Conservation (phyloP, 768 basidiomycete species). For the Amanita inopinata region DNA sequence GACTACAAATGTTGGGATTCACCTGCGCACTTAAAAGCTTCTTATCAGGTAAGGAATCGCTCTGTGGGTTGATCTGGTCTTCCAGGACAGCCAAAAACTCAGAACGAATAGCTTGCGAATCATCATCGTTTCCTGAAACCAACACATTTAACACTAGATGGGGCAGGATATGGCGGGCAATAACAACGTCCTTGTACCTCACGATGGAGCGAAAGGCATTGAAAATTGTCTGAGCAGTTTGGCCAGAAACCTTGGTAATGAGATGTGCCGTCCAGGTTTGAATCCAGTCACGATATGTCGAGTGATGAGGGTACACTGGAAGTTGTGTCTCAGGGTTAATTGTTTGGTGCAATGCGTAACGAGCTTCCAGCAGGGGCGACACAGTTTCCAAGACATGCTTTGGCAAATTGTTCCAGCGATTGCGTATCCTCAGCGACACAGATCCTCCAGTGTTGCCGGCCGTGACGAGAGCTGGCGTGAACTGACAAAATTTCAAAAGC, state of each 20-base stretch:
- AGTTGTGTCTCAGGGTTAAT: slow-evolving; percentile 32
- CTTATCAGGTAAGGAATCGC: slow-evolving; percentile 60
- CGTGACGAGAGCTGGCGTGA: slow-evolving; percentile 65
- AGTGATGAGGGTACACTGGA: slow-evolving; percentile 69
- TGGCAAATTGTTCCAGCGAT: slow-evolving; percentile 71
- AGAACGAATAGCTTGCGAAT: slow-evolving; percentile 51
- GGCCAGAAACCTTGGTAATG: slow-evolving; percentile 53
- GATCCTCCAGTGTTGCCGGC: slow-evolving; percentile 33
- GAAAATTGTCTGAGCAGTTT: slow-evolving; percentile 61
- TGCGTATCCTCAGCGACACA: slow-evolving; percentile 55
- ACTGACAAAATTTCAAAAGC: slow-evolving; percentile 77
- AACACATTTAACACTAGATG: slow-evolving; percentile 85
- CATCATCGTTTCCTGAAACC: slow-evolving; percentile 58
- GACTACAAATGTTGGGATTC: slow-evolving; percentile 10
- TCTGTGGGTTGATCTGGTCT: slow-evolving; percentile 69
- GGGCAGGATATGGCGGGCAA: slow-evolving; percentile 87
- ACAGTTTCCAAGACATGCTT: slow-evolving; percentile 81
- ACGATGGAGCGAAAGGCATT: slow-evolving; percentile 69
- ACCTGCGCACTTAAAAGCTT: slow-evolving; percentile 93
- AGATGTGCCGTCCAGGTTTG: slow-evolving; percentile 82
- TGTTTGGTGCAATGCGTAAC: slow-evolving; percentile 45
- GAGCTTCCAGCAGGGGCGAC: slow-evolving; percentile 69
- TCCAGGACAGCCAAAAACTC: slow-evolving; percentile 78
- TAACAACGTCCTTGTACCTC: slow-evolving; percentile 82
- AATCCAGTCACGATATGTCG: slow-evolving; percentile 95